These are phyloP conservation scores for Ganoderma leucocontextum DNA, from an alignment of 1,284 basidiomycete genomes.

Conservation along the genomic window DNA sequence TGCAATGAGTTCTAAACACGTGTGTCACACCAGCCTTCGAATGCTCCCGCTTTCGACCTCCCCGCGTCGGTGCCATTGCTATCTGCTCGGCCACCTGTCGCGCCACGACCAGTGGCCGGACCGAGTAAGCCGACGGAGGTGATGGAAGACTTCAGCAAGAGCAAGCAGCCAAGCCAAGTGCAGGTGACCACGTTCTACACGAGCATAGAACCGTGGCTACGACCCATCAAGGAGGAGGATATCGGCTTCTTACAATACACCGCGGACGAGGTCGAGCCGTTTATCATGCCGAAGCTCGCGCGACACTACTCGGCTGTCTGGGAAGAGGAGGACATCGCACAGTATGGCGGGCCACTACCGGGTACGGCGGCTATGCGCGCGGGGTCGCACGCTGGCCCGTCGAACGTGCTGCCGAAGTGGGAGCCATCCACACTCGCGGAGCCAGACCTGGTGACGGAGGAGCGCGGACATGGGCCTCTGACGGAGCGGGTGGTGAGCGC, in stretches of 20 bases:
- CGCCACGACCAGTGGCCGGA: constrained; percentile 74
- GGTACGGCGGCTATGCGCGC: constrained; percentile 47
- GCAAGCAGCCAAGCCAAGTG: constrained; percentile 76
- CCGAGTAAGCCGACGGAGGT: constrained; percentile 86
- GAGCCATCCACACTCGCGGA: constrained; percentile 78
- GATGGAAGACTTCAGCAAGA: constrained; percentile 85
- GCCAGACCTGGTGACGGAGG: constrained; percentile 68
- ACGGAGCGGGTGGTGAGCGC: constrained; percentile 86
- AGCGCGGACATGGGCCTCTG: constrained; percentile 79
- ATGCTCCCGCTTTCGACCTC: constrained; percentile 66
- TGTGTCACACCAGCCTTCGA: constrained; percentile 43
- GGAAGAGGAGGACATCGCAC: constrained; percentile 87
- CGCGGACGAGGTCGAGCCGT: constrained; percentile 89
- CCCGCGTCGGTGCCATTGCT: constrained; percentile 61
- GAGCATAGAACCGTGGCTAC: constrained; percentile 86
- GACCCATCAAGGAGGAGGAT: constrained; percentile 89
- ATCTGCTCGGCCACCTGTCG: constrained; percentile 70
- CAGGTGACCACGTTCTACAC: constrained; percentile 81
- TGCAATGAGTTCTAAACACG: constrained; percentile 10
- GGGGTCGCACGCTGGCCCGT: constrained; percentile 40
- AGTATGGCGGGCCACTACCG: constrained; percentile 54
- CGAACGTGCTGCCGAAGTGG: constrained; percentile 66
- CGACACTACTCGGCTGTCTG: constrained; percentile 90
- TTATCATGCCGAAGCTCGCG: constrained; percentile 87
- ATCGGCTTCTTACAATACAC: constrained; percentile 88